phyloP scores from a whole-genome alignment of 805 yeast species.

The Wickerhamomyces xylosicus region DNA sequence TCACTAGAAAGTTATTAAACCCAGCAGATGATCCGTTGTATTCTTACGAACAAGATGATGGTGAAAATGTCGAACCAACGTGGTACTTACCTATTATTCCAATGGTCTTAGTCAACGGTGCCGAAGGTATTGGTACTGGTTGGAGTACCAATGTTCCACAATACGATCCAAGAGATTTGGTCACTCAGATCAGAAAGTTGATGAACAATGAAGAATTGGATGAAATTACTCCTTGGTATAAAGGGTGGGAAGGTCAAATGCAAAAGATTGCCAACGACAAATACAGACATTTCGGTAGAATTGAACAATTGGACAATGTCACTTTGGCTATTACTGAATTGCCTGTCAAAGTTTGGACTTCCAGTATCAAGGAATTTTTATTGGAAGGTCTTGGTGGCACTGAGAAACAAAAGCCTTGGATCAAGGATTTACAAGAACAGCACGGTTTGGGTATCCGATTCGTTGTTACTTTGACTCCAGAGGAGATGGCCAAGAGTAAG shows the following conservation, averaged over 20 bases:
- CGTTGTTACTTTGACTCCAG: slow-evolving; percentile 60
- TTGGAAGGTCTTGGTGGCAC: slow-evolving; percentile 64
- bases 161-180: slow-evolving; percentile 79
- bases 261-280: slow-evolving; percentile 56
- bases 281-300: slow-evolving; percentile 68
- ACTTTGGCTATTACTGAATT: slow-evolving; percentile 85
- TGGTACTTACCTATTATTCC: slow-evolving; percentile 94
- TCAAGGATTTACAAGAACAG: slow-evolving; percentile 90
- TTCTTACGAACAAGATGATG: slow-evolving; percentile 84
- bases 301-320: slow-evolving; percentile 70
- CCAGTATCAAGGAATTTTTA: slow-evolving; percentile 77
- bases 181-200: slow-evolving; percentile 58
- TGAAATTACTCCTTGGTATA: slow-evolving; percentile 86
- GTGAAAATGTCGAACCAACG: slow-evolving; percentile 86
- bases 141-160: slow-evolving; percentile 94
- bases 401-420: slow-evolving; percentile 74
- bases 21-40: slow-evolving; percentile 72
- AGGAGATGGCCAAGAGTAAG: slow-evolving; percentile 75
- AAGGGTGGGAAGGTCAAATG: slow-evolving; percentile 88
- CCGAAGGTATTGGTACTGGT: slow-evolving; percentile 98
- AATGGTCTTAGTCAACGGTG: slow-evolving; percentile 88
- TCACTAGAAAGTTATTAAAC: slow-evolving; percentile 70
- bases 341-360: slow-evolving; percentile 90
- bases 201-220: slow-evolving; percentile 63
- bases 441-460: slow-evolving; percentile 78